These are phyloP conservation scores for Cryphonectria radicalis DNA, from an alignment of 2,329 filamentous ascomycete genomes.

Conservation along the genomic window DNA sequence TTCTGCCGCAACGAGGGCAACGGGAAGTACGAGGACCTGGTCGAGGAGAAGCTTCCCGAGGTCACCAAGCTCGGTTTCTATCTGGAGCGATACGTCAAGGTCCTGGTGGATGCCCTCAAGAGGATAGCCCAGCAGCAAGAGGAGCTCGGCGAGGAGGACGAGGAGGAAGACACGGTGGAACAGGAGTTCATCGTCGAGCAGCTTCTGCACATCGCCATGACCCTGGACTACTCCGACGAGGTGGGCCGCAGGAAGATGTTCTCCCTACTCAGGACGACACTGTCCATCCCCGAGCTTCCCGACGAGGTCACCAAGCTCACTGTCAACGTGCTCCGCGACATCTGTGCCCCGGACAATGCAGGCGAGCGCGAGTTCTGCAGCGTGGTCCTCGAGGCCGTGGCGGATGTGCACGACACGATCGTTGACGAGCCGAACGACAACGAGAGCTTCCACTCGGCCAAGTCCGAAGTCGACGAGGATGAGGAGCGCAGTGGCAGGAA, in stretches of 20 bases:
- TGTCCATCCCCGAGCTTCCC: slow-evolving; percentile 85
- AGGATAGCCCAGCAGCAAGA: slow-evolving; percentile 58
- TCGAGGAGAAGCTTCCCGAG: slow-evolving; percentile 94
- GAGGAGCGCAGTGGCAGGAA: slow-evolving; percentile 51
- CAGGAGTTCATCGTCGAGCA: slow-evolving; percentile 97
- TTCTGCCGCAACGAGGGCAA: slow-evolving; percentile 80
- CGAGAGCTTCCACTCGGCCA: slow-evolving; percentile 92
- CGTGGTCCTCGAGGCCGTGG: slow-evolving; percentile 88
- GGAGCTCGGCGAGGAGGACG: slow-evolving; percentile 63
- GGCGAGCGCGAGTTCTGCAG: slow-evolving; percentile 84
- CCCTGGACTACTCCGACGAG: slow-evolving; percentile 96
- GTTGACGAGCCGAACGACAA: slow-evolving; percentile 65
- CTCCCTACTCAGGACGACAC: slow-evolving; percentile 79
- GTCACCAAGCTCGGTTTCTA: slow-evolving; percentile 90
- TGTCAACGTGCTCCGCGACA: slow-evolving; percentile 78
- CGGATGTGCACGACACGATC: slow-evolving; percentile 95
- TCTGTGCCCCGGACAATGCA: slow-evolving; percentile 75
- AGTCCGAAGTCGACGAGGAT: slow-evolving; percentile 77
- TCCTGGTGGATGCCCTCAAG: slow-evolving; percentile 66
- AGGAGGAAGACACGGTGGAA: slow-evolving; percentile 84
- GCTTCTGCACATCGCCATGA: slow-evolving; percentile 86
- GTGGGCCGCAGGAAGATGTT: slow-evolving; percentile 97
- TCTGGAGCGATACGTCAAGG: slow-evolving; percentile 78
- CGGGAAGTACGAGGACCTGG: slow-evolving; percentile 72
- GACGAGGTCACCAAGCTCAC: slow-evolving; percentile 91